Base-by-base conservation (phyloP, 805 yeast species). In the Candida montana region DNA sequence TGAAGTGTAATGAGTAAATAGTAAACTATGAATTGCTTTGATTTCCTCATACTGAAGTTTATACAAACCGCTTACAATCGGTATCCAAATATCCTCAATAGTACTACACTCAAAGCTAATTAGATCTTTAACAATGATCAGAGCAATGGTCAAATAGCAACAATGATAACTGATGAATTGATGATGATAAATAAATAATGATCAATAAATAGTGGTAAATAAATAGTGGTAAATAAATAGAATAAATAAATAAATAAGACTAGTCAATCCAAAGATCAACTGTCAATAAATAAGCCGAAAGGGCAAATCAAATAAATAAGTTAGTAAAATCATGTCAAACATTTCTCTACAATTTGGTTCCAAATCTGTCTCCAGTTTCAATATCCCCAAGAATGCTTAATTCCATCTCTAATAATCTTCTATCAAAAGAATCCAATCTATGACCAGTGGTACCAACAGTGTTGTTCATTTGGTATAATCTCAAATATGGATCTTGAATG, bases 401-500 rank as follows among this genome's bases (percentile, higher is more conserved):
- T 29, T 53, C 57, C 53, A 53, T 45, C 35, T 48, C 47, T 16
- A 44, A 40, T 33, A 53, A 20, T 31, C 45, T 45, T 10, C 37
- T 41, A 26, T 41, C 40, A 28, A 50, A 45, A 20, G 41, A 41
- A 26, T 29, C 17, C 10, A 11, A 33, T 17, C 5, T 33, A 13
- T 9, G 12, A 36, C 20, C 11, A 12, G 29, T 11, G 6, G 13
- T 13, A 8, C n/a, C 24, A 19, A 27, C 5, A 16, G 17, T 19
- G 16, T 23, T 34, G n/a, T 31, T 37, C 44, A 43, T 31, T 23
- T 21, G 47, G 39, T 31, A 31, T n/a, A 26, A 16, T 31, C 39
- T 44, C 37, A 35, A 36, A 24, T 40, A 37, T 11, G 44, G 48
- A 39, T 46, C 46, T 39, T 44, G 46, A 3, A 48, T 26, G 7